phyloP scores from a whole-genome alignment of 768 basidiomycete genomes.

The Kwoniella sp. region DNA sequence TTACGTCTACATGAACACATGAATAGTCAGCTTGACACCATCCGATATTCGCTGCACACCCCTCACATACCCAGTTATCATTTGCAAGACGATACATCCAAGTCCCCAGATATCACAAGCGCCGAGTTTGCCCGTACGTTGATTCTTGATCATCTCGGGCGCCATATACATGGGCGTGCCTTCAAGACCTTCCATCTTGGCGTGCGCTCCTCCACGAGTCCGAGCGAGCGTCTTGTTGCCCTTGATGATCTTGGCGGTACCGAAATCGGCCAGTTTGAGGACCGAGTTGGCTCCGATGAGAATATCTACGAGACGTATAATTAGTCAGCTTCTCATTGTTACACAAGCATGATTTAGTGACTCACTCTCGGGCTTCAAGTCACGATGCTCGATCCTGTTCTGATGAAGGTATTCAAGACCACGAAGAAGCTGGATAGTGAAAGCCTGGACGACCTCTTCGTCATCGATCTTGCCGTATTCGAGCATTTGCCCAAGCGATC shows the following conservation, averaged over 20 bases:
- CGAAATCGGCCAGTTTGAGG: conserved; percentile 97
- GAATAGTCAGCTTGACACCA: neutral
- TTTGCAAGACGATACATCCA: conserved; percentile 96
- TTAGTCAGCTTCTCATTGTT: neutral
- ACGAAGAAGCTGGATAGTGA: conserved; percentile 95
- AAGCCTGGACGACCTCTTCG: conserved; percentile 90
- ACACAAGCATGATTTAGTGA: conserved; percentile 35
- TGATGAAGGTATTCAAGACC: conserved; percentile 92
- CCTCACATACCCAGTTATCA: conserved; percentile 70
- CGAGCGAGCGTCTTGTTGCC: conserved; percentile 72
- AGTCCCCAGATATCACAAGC: conserved; percentile 99
- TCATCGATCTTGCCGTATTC: conserved; percentile 96
- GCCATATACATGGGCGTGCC: conserved; percentile 99
- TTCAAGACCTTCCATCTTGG: conserved; percentile 74
- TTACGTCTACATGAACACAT: conserved; percentile 61
- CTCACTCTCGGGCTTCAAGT: conserved; percentile 98
- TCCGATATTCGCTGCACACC: neutral
- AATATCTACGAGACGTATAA: conserved; percentile 66
- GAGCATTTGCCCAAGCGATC: conserved; percentile 81
- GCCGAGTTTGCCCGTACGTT: conserved; percentile 80
- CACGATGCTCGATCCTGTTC: conserved; percentile 88
- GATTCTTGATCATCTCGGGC: conserved; percentile 95
- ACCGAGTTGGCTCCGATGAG: conserved; percentile 65
- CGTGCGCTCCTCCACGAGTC: conserved; percentile 58
- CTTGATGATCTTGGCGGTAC: conserved; percentile 91